Percentiles rank a stretch among this genome's conserved stretches.
Evolutionary conservation across 768 basidiomycete genomes (phyloP).

Genomic region (Arthromyces matolae): DNA sequence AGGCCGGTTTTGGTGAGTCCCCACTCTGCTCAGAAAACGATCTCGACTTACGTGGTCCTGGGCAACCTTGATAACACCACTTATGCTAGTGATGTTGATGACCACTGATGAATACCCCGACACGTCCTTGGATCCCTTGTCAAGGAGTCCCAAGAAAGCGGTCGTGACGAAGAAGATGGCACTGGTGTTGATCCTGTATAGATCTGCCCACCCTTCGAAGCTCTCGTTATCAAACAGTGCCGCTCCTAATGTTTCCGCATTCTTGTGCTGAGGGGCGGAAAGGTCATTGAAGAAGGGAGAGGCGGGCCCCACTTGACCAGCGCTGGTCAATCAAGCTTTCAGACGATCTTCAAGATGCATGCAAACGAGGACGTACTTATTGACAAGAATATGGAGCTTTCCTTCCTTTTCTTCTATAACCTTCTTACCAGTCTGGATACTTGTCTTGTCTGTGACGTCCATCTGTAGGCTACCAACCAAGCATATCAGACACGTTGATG

Average conservation of each 20-base stretch:
- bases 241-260: constrained; percentile 62
- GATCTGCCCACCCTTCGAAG: constrained; percentile 56
- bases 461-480: constrained; percentile 50
- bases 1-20: no score
- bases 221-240: constrained; percentile 68
- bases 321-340: constrained; percentile 38
- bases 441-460: constrained; percentile 69
- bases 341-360: background rate
- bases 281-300: constrained; percentile 57
- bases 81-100: constrained; percentile 77
- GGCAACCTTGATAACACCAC: constrained; percentile 64
- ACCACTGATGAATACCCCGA: constrained; percentile 59
- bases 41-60: constrained; percentile 68
- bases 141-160: constrained; percentile 73
- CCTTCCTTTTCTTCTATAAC: constrained; percentile 57
- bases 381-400: constrained; percentile 73
- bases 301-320: constrained; percentile 67
- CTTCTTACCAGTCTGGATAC: constrained; percentile 55
- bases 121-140: constrained; percentile 62
- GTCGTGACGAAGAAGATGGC: constrained; percentile 76
- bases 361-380: constrained; percentile 54
- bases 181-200: constrained; percentile 67
- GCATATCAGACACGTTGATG: background rate
- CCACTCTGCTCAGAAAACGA: background rate
- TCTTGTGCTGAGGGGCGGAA: constrained; percentile 53